Conservation (phyloP, 768 basidiomycete species). For the Rhodotorula toruloides region DNA sequence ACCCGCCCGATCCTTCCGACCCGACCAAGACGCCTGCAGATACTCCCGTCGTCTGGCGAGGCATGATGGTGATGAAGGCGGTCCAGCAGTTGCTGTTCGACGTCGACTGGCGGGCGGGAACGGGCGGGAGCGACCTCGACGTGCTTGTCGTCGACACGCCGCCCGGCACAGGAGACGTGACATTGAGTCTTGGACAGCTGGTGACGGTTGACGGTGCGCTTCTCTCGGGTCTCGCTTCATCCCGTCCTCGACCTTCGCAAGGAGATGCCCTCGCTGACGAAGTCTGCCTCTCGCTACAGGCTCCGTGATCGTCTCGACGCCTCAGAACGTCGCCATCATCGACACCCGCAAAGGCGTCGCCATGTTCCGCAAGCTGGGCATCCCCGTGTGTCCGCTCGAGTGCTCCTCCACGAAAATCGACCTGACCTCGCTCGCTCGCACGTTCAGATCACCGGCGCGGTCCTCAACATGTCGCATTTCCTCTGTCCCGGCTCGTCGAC, state of each 20-base stretch:
- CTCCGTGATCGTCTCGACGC: slow-evolving; percentile 87
- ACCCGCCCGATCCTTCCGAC: slow-evolving; percentile 47
- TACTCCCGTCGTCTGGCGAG: slow-evolving; percentile 86
- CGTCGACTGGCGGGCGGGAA: slow-evolving; percentile 69
- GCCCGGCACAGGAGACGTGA: slow-evolving; percentile 94
- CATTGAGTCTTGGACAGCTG: slow-evolving; percentile 81
- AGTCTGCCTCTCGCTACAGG: slow-evolving; percentile 52
- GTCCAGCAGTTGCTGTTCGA: slow-evolving; percentile 94
- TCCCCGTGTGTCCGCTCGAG: slow-evolving; percentile 61
- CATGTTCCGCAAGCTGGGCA: slow-evolving; percentile 81
- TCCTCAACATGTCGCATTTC: slow-evolving; percentile 84
- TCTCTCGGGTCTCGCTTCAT: neutral
- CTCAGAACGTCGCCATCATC: slow-evolving; percentile 84
- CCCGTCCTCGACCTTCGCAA: neutral
- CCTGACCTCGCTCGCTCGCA: neutral
- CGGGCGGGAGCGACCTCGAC: slow-evolving; percentile 59
- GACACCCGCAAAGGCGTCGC: slow-evolving; percentile 88
- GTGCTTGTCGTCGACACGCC: slow-evolving; percentile 91
- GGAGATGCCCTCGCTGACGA: neutral
- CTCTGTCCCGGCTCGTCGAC: slow-evolving; percentile 67
- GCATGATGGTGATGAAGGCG: slow-evolving; percentile 96
- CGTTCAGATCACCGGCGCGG: slow-evolving; percentile 69
- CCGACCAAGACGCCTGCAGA: slow-evolving; percentile 48
- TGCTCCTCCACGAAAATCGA: neutral
- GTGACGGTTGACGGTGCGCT: slow-evolving; percentile 70